Evolutionary conservation across 2,329 filamentous ascomycete species (phyloP).

Genomic region (Hawksworthiomyces lignivorus): DNA sequence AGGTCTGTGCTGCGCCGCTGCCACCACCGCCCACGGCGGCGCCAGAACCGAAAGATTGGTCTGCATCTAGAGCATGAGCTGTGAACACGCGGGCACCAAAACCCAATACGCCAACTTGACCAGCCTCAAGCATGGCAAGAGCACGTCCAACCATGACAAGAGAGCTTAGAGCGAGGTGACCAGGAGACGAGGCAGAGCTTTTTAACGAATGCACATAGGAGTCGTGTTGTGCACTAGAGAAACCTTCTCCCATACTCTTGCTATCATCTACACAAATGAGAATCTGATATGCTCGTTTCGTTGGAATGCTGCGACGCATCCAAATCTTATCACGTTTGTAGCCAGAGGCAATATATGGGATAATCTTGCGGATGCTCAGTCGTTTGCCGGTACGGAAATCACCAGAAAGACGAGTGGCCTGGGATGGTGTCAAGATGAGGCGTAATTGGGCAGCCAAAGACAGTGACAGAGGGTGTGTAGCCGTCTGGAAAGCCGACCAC

Average conservation of each 20-base stretch:
- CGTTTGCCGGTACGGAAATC: constrained; percentile 97
- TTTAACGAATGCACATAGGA: too few species aligned
- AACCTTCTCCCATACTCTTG: constrained; percentile 74
- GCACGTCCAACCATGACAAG: constrained; percentile 84
- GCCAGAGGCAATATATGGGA: constrained; percentile 94
- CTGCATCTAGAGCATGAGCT: constrained; percentile 71
- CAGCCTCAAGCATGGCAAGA: constrained; percentile 86
- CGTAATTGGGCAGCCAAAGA: constrained; percentile 90
- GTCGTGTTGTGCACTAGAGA: too few species aligned
- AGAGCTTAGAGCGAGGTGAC: constrained; percentile 82
- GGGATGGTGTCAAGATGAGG: constrained; percentile 87
- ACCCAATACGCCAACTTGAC: constrained; percentile 83
- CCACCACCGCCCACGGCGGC: constrained; percentile 37
- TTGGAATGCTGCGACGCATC: constrained; percentile 89
- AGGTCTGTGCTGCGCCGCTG: constrained; percentile 75
- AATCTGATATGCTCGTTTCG: constrained; percentile 93
- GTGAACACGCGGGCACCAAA: constrained; percentile 81
- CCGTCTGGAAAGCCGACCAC: constrained; percentile 78
- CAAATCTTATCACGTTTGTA: constrained; percentile 99
- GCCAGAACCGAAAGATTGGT: constrained; percentile 55
- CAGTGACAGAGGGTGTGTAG: constrained; percentile 79
- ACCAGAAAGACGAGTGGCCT: constrained; percentile 91
- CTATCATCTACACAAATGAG: constrained; percentile 96
- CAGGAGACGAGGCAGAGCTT: constrained; percentile 42
- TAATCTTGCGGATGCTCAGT: constrained; percentile 98